Percentiles rank a stretch among this genome's conserved stretches.
Evolutionary conservation across 345 rosid genomes (phyloP).

Genomic region (Rhodamnia rubescens): DNA sequence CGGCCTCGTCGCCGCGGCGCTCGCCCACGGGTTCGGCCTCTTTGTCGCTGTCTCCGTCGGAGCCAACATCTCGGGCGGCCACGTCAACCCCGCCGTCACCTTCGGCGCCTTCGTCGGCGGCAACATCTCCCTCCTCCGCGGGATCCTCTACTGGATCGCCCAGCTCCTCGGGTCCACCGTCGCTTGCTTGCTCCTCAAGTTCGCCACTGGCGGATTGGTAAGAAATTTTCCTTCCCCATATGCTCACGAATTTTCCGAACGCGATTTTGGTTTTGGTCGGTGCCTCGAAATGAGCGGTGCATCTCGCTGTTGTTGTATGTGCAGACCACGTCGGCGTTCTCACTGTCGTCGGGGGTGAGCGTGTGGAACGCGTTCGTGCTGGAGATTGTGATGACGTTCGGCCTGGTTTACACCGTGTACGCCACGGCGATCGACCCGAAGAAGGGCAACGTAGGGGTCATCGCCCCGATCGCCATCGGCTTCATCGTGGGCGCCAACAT

Average conservation of each 20-base stretch:
- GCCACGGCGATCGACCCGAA: slow-evolving; percentile 90
- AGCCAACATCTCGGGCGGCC: slow-evolving; percentile 91
- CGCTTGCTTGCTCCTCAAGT: slow-evolving; percentile 74
- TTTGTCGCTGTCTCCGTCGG: slow-evolving; percentile 73
- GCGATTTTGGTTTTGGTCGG: not conserved
- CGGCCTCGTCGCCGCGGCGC: slow-evolving; percentile 66
- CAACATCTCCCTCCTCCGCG: slow-evolving; percentile 78
- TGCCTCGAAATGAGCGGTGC: not conserved
- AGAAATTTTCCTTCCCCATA: not conserved
- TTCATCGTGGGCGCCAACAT: slow-evolving; percentile 90
- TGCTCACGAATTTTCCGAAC: not conserved
- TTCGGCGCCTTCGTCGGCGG: slow-evolving; percentile 87
- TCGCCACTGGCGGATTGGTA: slow-evolving; percentile 69
- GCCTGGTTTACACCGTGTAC: slow-evolving; percentile 81
- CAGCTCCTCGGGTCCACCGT: slow-evolving; percentile 82
- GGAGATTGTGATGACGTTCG: slow-evolving; percentile 95
- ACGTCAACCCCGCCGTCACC: slow-evolving; percentile 88
- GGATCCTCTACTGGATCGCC: slow-evolving; percentile 78
- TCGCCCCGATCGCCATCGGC: slow-evolving; percentile 83
- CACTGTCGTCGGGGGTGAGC: slow-evolving; percentile 61
- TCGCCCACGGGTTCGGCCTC: slow-evolving; percentile 75
- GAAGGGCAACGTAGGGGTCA: slow-evolving; percentile 55
- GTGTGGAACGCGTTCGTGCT: slow-evolving; percentile 72
- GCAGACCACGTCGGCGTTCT: slow-evolving; percentile 56
- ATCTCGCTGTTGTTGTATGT: not conserved